phyloP scores from a whole-genome alignment of 345 rosid species.

The Geranium rotundifolium region DNA sequence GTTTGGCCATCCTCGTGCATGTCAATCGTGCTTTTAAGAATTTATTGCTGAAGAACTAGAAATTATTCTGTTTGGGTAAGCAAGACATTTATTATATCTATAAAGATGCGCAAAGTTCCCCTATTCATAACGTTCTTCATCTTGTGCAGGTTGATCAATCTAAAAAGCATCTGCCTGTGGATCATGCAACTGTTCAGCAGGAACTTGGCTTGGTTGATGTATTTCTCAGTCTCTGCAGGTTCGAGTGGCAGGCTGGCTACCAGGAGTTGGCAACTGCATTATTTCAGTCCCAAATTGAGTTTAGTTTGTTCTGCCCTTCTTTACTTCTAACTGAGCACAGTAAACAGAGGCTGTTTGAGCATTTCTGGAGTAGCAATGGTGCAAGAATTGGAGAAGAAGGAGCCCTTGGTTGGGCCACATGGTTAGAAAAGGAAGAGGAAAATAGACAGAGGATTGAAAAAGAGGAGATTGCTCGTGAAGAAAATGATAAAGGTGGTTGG shows the following conservation, averaged over 20 bases:
- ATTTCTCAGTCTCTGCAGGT: constrained; percentile 79
- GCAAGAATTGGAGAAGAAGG: constrained; percentile 94
- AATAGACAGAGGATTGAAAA: constrained; percentile 53
- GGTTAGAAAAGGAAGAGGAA: constrained; percentile 97
- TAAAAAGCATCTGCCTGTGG: constrained; percentile 23
- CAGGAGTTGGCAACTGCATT: constrained; percentile 79
- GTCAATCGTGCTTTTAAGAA: neutral
- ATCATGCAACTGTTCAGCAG: constrained; percentile 36
- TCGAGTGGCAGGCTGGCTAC: constrained; percentile 95
- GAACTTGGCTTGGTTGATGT: constrained; percentile 85
- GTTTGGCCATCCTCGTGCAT: neutral
- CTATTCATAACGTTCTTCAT: neutral
- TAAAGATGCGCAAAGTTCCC: neutral
- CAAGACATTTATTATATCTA: neutral
- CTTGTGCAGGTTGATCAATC: constrained; percentile 51
- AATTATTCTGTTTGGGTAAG: neutral
- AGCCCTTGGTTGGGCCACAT: constrained; percentile 79
- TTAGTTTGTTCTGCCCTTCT: constrained; percentile 75
- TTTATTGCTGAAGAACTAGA: neutral
- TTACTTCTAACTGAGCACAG: constrained; percentile 52
- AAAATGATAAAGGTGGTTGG: constrained; percentile 82
- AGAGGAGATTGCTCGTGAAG: constrained; percentile 46
- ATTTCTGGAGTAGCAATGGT: constrained; percentile 79
- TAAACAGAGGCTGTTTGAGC: constrained; percentile 84
- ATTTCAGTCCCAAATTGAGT: constrained; percentile 91